Conservation (phyloP, 805 yeast species). For the Teunomyces tritomae region DNA sequence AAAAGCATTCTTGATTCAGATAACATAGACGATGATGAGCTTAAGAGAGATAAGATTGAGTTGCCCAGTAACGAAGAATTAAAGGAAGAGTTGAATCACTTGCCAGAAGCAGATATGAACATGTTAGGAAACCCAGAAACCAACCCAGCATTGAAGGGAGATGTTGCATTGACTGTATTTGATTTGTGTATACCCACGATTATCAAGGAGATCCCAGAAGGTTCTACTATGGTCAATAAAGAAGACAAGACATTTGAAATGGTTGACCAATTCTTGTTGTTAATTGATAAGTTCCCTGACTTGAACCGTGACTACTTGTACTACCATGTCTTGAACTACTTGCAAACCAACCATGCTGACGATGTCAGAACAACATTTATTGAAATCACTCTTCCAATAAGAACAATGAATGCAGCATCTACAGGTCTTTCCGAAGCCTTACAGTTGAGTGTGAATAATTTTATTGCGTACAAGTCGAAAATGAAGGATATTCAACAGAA, state of each 20-base stretch:
- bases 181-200: constrained; percentile 34
- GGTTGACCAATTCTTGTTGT: constrained; percentile 41
- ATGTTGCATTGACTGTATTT: constrained; percentile 41
- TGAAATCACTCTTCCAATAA: constrained; percentile 67
- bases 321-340: constrained; percentile 57
- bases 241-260: constrained; percentile 42
- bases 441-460: constrained; percentile 70
- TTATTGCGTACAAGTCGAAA: constrained; percentile 56
- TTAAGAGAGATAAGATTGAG: constrained; percentile 39
- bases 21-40: constrained; percentile 23
- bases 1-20: constrained; percentile 33
- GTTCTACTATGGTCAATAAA: constrained; percentile 21
- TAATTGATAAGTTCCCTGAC: constrained; percentile 69
- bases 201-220: constrained; percentile 22
- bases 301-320: constrained; percentile 68
- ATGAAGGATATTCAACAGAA: constrained; percentile 27
- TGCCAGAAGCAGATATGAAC: constrained; percentile 85
- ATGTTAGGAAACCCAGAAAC: constrained; percentile 84
- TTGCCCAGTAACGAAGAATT: constrained; percentile 54
- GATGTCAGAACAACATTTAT: constrained; percentile 42
- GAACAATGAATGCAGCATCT: constrained; percentile 43
- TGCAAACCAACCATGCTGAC: constrained; percentile 42
- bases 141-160: constrained; percentile 66
- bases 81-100: constrained; percentile 60
- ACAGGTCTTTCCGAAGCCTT: constrained; percentile 54